Percentiles rank a stretch among this genome's conserved stretches.
phyloP scores from a whole-genome alignment of 768 basidiomycete genomes.

The Suillus occidentalis region DNA sequence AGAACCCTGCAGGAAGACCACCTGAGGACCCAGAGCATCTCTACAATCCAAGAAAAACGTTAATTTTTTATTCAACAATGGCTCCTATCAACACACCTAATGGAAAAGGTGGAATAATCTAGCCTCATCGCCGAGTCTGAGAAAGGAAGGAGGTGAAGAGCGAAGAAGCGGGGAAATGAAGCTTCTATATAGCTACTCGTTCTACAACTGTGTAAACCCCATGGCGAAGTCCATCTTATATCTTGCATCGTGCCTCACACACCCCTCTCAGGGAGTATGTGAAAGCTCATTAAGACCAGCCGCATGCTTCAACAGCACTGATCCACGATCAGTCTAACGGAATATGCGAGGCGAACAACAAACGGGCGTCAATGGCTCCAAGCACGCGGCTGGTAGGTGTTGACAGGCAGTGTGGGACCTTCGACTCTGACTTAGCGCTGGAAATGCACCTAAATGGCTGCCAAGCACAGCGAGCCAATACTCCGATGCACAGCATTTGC shows the following conservation, averaged over 20 bases:
- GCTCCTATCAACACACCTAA: background rate
- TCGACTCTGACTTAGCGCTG: background rate
- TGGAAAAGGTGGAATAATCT: constrained; percentile 5
- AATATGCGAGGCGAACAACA: background rate
- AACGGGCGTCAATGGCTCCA: background rate
- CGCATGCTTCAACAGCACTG: background rate
- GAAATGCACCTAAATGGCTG: background rate
- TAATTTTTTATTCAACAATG: background rate
- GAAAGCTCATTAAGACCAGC: background rate
- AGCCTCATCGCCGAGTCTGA: background rate
- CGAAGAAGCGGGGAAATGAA: constrained; percentile 7
- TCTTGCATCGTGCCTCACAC: constrained; percentile 1
- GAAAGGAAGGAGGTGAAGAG: constrained; percentile 7
- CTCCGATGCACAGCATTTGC: background rate
- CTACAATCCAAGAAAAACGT: background rate
- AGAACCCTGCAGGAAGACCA: background rate
- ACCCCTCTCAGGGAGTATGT: background rate
- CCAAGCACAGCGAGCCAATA: background rate
- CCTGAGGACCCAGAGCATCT: background rate
- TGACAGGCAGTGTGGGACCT: background rate
- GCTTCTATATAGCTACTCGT: constrained; percentile 6
- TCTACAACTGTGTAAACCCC: constrained; percentile 1
- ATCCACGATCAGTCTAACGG: background rate
- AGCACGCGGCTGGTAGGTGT: background rate
- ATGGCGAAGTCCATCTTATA: background rate